Evolutionary conservation across 2,329 filamentous ascomycete species (phyloP).

Genomic region (Pseudovirgaria hyperparasitica): DNA sequence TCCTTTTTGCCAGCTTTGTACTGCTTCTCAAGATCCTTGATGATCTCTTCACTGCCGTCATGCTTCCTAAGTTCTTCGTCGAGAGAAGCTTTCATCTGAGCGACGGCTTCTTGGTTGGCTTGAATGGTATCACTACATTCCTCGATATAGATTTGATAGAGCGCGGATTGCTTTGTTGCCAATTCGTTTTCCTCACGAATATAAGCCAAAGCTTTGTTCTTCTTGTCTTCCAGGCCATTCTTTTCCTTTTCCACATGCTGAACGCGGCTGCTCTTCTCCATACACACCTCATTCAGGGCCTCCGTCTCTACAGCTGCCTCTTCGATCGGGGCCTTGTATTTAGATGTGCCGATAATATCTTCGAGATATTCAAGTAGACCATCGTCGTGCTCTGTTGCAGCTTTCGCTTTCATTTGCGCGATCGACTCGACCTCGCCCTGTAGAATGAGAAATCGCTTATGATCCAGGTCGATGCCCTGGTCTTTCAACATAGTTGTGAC

Average conservation of each 20-base stretch:
- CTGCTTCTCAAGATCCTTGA: slow-evolving; percentile 76
- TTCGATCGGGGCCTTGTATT: slow-evolving; percentile 95
- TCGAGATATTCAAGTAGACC: slow-evolving; percentile 93
- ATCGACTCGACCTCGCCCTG: slow-evolving; percentile 98
- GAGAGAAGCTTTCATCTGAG: slow-evolving; percentile 78
- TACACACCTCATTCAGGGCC: slow-evolving; percentile 81
- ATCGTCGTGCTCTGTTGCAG: slow-evolving; percentile 87
- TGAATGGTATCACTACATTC: slow-evolving; percentile 82
- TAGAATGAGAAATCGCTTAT: slow-evolving; percentile 94
- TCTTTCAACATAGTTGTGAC: slow-evolving; percentile 81
- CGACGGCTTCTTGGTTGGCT: slow-evolving; percentile 79
- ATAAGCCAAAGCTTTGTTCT: slow-evolving; percentile 81
- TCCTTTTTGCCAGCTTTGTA: slow-evolving; percentile 76
- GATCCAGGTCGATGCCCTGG: slow-evolving; percentile 85
- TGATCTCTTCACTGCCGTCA: slow-evolving; percentile 75
- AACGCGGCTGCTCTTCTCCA: slow-evolving; percentile 89
- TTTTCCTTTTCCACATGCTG: slow-evolving; percentile 98
- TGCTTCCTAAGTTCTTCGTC: slow-evolving; percentile 85
- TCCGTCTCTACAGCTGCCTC: slow-evolving; percentile 86
- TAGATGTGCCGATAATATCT: slow-evolving; percentile 96
- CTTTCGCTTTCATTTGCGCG: slow-evolving; percentile 98
- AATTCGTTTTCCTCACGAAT: slow-evolving; percentile 91
- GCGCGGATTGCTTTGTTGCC: slow-evolving; percentile 71
- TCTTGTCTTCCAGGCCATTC: slow-evolving; percentile 85
- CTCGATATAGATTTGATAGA: slow-evolving; percentile 84